phyloP scores from a whole-genome alignment of 2,329 filamentous ascomycete genomes.

The Knoxdaviesia capensis region DNA sequence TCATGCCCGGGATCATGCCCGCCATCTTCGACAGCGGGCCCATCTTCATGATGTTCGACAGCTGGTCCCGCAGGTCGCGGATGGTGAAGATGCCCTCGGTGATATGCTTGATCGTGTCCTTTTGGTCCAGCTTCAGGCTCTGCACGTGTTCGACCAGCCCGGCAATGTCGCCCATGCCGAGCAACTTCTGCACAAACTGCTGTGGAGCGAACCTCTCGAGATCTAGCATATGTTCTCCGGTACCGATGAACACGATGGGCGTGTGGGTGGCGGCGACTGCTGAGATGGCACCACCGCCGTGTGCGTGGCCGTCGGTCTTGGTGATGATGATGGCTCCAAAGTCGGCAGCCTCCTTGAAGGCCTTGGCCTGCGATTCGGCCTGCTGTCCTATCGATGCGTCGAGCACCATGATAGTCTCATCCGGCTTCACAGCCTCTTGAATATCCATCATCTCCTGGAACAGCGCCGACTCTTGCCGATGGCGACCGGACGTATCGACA shows the following conservation, averaged over 20 bases:
- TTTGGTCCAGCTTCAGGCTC: conserved; percentile 84
- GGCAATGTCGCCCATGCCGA: conserved; percentile 95
- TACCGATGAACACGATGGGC: conserved; percentile 94
- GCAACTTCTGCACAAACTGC: conserved; percentile 79
- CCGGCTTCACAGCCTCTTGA: conserved; percentile 63
- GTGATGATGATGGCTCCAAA: conserved; percentile 98
- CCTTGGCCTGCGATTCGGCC: conserved; percentile 81
- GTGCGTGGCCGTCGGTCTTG: conserved; percentile 91
- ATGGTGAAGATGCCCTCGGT: conserved; percentile 92
- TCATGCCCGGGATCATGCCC: conserved; percentile 93
- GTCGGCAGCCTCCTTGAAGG: conserved; percentile 92
- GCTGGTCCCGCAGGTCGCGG: conserved; percentile 81
- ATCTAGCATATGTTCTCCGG: conserved; percentile 91
- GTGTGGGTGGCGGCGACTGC: conserved; percentile 92
- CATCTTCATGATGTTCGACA: conserved; percentile 99
- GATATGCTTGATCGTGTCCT: conserved; percentile 98
- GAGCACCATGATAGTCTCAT: conserved; percentile 97
- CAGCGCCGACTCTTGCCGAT: conserved; percentile 83
- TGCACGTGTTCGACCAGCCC: conserved; percentile 94
- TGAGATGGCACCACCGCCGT: conserved; percentile 90
- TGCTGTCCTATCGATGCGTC: conserved; percentile 94
- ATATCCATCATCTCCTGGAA: conserved; percentile 98
- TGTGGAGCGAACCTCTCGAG: conserved; percentile 83
- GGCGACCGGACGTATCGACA: conserved; percentile 87
- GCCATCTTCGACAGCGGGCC: conserved; percentile 93